phyloP scores from a whole-genome alignment of 176 grass and related monocot species.

The Eleusine indica region DNA sequence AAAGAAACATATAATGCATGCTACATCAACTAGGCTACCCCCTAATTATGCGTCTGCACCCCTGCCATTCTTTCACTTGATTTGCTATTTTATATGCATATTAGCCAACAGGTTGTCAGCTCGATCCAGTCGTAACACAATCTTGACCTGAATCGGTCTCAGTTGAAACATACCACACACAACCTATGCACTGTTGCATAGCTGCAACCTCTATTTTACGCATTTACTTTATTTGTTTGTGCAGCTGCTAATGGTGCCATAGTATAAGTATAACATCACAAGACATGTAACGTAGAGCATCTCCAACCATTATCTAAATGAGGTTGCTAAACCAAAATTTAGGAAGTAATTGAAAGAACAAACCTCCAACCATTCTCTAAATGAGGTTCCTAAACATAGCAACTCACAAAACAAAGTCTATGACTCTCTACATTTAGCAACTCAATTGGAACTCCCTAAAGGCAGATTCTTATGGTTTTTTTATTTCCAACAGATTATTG shows the following conservation, averaged over 20 bases:
- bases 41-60: not conserved
- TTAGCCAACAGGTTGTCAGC: not conserved
- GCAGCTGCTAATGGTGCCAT: not conserved
- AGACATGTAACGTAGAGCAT: not conserved
- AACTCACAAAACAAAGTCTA: no score
- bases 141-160: constrained; percentile 3
- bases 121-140: constrained; percentile 9
- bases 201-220: constrained; percentile 1
- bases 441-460: no score
- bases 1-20: constrained; percentile 16
- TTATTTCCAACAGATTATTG: no score
- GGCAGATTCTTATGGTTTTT: no score
- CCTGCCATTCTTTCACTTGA: not conserved
- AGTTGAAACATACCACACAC: not conserved
- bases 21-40: not conserved
- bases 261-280: constrained; percentile 3
- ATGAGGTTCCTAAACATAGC: no score
- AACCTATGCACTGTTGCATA: not conserved
- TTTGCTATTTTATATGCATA: not conserved
- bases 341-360: no score
- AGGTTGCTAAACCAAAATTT: no score
- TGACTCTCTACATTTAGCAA: no score
- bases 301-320: no score
- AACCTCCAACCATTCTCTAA: no score
- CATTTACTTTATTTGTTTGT: not conserved